Evolutionary conservation across 164 flowering plant species (phyloP), one percentile per base, ranked within the genome.

Genomic region (Aristolochia californica): DNA sequence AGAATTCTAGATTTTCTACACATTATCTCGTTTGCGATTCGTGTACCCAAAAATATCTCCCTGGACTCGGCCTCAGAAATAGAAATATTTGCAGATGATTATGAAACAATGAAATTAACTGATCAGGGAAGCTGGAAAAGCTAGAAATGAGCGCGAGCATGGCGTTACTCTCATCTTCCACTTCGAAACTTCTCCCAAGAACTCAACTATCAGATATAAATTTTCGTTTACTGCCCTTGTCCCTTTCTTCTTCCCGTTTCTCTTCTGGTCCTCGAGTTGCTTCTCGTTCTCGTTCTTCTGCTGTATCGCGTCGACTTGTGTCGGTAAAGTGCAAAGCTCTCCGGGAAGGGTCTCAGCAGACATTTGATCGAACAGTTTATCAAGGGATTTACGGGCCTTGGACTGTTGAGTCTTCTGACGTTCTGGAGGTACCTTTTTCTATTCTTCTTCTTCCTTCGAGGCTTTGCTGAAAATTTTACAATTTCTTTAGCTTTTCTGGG

Each of bases 341-440:
- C 14, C 75, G 82, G 24, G 80, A 78, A 18, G 64, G 68, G 68
- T 71, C 81, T 14, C 63, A 61, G 30, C 43, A 28, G 10, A 54
- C 78, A 13, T 18, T 55, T 15, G 75, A 58, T 49, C 68, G 11
- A 43, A 64, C 74, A 4, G 83, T 84, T 26, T 88, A 86, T 66
- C 77, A 80, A 57, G 98, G 98, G 23, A 66, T 70, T 13, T 91
- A 84, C 38, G 96, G 98, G 26, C 87, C 95, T 25, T 91, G 98
- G 98, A 70, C 78, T 14, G 82, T 91, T 47, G 88, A 86, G 21
- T n/a, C 79, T 17, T 61, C 85, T 28, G 98, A 91, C 63, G 83
- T 88, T 50, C 87, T 79, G 2, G 96, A 91, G 91, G 97, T 88
- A 48, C 8, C 27, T 5, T 12, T 3, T 14, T 22, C 23, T 14